Evolutionary conservation across 305 asterid genomes (phyloP), one percentile per base, ranked within the genome.

Genomic region (Fraxinus dipetala): DNA sequence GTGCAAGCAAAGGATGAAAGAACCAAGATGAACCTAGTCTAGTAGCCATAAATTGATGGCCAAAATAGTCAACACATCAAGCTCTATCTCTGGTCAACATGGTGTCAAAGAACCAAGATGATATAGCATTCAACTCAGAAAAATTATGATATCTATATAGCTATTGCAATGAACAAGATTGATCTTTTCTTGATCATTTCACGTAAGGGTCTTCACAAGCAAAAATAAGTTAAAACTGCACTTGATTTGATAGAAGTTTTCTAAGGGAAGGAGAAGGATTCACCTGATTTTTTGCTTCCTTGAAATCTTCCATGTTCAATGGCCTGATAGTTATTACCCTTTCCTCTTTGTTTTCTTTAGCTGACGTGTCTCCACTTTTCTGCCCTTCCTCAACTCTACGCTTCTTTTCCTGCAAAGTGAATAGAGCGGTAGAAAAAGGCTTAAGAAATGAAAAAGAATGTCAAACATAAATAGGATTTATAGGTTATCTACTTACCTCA

Each of bases 251-350:
- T 75, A 69, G 5, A 16, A 75, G 40, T 18, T 54, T 16, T 20
- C 72, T 48, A 30, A 28, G 45, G 65, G 26, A 7, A 8, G 16
- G 54, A 56, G 40, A 26, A 30, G 32, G 24, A 38, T 18, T 81
- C 79, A 92, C 96, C 97, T 92, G 98, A 36, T 88, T 90, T 83
- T 90, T 95, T 16, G 98, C 98, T 80, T 90, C 92, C 88, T 76
- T 91, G 1, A 94, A 84, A 88, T 94, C 97, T 76, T 78, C 90
- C 95, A 92, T 91, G 82, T 85, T 91, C 85, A 94, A 81, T 74
- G 95, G 93, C 86, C 97, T 86, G 83, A 94, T 89, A 51, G 90
- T 90, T 83, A 94, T 86, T 54, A 78, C 81, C 81, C 89, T 88
- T 63, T 88, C 98, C 83, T 89, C 88, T 70, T 83, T 87, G 61